These are phyloP conservation scores for Aegilops longissima DNA, from an alignment of 176 grass and related monocot genomes.

Conservation along the genomic window DNA sequence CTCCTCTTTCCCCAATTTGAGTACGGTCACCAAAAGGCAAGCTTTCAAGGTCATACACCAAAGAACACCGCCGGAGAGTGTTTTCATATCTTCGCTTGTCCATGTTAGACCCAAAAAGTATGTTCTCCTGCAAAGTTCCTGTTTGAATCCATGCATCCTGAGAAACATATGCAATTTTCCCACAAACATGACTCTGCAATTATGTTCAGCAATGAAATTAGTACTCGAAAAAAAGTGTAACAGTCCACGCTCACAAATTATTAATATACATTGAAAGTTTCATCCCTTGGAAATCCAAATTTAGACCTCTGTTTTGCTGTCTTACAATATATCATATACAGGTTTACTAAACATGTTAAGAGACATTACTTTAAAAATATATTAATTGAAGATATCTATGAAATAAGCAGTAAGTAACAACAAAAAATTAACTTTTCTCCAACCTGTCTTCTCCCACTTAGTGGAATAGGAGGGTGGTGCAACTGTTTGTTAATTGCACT, in stretches of 20 bases:
- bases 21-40: conserved; percentile 72
- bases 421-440: neutral
- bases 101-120: conserved; percentile 80
- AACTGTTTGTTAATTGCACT: neutral
- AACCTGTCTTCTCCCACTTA: neutral
- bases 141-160: conserved; percentile 94
- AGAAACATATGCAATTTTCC: conserved; percentile 78
- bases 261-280: neutral
- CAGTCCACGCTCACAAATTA: neutral
- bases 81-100: conserved; percentile 67
- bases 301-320: neutral
- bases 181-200: conserved; percentile 46
- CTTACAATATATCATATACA: neutral
- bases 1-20: conserved; percentile 88
- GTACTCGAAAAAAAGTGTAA: neutral
- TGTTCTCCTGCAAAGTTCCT: conserved; percentile 81
- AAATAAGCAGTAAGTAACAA: neutral
- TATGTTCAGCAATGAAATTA: neutral
- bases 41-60: conserved; percentile 74
- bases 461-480: neutral
- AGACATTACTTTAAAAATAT: neutral
- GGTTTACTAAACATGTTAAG: neutral
- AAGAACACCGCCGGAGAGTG: conserved; percentile 63
- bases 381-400: neutral
- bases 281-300: neutral